These are phyloP conservation scores for Euphrasia arctica DNA, from an alignment of 305 asterid genomes.

Conservation along the genomic window DNA sequence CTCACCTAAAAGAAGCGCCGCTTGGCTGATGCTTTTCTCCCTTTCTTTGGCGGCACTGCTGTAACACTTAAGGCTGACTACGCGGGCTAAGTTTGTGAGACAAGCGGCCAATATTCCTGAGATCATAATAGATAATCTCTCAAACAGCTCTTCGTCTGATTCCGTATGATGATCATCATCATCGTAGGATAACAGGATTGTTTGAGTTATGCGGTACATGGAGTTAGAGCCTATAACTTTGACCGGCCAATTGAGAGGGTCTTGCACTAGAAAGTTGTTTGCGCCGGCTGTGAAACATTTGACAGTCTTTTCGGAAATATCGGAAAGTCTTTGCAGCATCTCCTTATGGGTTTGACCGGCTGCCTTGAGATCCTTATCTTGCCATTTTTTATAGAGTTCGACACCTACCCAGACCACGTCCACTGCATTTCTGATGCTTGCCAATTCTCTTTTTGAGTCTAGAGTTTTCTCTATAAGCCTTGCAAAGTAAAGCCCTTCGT, in stretches of 20 bases:
- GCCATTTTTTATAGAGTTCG: constrained; percentile 35
- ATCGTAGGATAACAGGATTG: constrained; percentile 25
- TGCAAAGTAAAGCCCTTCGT: constrained; percentile 27
- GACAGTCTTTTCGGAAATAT: constrained; percentile 25
- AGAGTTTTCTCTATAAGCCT: constrained; percentile 29
- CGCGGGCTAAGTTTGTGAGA: constrained; percentile 31
- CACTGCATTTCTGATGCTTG: constrained; percentile 32
- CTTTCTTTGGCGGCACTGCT: constrained; percentile 21
- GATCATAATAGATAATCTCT: constrained; percentile 23
- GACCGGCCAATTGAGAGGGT: constrained; percentile 39
- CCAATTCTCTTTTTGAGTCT: constrained; percentile 20
- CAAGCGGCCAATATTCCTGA: constrained; percentile 37
- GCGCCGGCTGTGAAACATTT: constrained; percentile 10
- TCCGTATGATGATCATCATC: background rate
- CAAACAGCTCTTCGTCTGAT: constrained; percentile 25
- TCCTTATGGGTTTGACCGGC: constrained; percentile 17
- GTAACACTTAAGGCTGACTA: constrained; percentile 26
- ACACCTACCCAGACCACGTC: constrained; percentile 33
- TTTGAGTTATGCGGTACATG: constrained; percentile 38
- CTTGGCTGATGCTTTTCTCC: constrained; percentile 21
- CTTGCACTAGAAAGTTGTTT: constrained; percentile 17
- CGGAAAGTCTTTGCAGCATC: constrained; percentile 27
- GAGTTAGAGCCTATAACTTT: constrained; percentile 42
- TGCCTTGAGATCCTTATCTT: constrained; percentile 21
- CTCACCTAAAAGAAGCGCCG: constrained; percentile 31